A percentile compares a stretch with the other conserved stretches of the same genome.
Evolutionary conservation across 345 rosid genomes (phyloP).

Genomic region (Rhodamnia argentea): DNA sequence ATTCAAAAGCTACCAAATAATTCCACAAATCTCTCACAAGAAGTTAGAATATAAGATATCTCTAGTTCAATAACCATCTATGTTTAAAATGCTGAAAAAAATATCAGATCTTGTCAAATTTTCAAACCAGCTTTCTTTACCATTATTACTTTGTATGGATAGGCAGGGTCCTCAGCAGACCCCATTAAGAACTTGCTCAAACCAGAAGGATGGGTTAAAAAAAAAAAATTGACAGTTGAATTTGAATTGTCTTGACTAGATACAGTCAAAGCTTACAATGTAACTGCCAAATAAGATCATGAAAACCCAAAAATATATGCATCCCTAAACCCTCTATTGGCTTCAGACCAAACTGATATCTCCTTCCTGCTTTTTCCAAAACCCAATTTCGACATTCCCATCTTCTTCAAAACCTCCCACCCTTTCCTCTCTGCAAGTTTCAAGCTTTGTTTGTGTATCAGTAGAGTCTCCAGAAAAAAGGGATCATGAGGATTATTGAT

Average conservation of each 20-base stretch:
- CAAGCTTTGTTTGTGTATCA: background rate
- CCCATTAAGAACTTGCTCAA: background rate
- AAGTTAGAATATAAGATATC: too few species aligned
- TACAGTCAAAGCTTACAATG: background rate
- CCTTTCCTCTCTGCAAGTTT: background rate
- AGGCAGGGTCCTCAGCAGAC: background rate
- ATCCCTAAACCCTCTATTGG: background rate
- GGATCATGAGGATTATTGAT: constrained; percentile 27
- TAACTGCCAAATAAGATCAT: background rate
- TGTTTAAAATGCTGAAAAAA: too few species aligned
- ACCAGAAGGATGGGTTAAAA: background rate
- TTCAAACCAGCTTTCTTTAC: too few species aligned
- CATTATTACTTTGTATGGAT: background rate
- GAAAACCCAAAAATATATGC: background rate
- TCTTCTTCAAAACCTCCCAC: background rate
- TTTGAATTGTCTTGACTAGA: background rate
- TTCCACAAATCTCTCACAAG: too few species aligned
- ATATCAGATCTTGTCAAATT: too few species aligned
- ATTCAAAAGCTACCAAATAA: too few species aligned
- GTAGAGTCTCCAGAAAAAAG: constrained; percentile 4
- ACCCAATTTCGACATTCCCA: background rate
- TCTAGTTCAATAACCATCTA: too few species aligned
- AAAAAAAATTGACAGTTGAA: background rate
- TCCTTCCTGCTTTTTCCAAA: background rate
- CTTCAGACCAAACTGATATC: background rate